Percentiles rank a stretch among this genome's conserved stretches.
These are phyloP conservation scores for Calocybe cyanea DNA, from an alignment of 768 basidiomycete species.

Conservation along the genomic window DNA sequence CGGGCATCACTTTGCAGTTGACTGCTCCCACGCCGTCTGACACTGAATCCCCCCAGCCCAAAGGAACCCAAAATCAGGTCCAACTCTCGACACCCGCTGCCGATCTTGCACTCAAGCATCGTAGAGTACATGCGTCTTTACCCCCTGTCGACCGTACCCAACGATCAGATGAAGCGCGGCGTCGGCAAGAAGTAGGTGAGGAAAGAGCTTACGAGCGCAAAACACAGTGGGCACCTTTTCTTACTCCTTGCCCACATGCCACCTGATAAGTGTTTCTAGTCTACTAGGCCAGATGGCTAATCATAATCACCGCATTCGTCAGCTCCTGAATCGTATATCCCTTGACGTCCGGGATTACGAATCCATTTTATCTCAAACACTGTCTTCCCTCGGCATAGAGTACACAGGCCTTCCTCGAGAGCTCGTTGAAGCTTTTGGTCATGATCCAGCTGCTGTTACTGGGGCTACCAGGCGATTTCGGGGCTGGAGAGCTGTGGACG, in stretches of 20 bases:
- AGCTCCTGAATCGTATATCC: slow-evolving; percentile 64
- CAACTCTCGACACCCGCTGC: slow-evolving; percentile 34
- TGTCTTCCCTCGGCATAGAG: slow-evolving; percentile 42
- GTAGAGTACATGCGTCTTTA: slow-evolving; percentile 24
- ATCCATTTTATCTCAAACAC: slow-evolving; percentile 47
- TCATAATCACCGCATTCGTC: slow-evolving; percentile 67
- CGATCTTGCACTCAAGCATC: slow-evolving; percentile 25
- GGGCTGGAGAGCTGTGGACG: slow-evolving; percentile 74
- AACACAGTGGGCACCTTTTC: slow-evolving; percentile 38
- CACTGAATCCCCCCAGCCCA: slow-evolving; percentile 1
- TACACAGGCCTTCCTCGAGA: slow-evolving; percentile 56
- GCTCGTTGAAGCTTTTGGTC: slow-evolving; percentile 68
- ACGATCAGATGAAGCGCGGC: slow-evolving; percentile 26
- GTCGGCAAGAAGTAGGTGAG: slow-evolving; percentile 41
- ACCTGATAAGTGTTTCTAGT: slow-evolving; percentile 29
- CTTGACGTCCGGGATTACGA: slow-evolving; percentile 65
- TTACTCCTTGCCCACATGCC: not conserved
- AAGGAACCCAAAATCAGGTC: not conserved
- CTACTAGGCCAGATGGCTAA: slow-evolving; percentile 53
- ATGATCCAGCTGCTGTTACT: slow-evolving; percentile 76
- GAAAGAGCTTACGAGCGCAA: slow-evolving; percentile 55
- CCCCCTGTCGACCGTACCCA: slow-evolving; percentile 21
- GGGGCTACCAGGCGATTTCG: slow-evolving; percentile 55
- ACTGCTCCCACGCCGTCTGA: slow-evolving; percentile 10
- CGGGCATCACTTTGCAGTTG: slow-evolving; percentile 10